Evolutionary conservation across 139 green algal species (phyloP), one percentile per base, ranked within the genome.

Genomic region (Tetradesmus lagerheimii): DNA sequence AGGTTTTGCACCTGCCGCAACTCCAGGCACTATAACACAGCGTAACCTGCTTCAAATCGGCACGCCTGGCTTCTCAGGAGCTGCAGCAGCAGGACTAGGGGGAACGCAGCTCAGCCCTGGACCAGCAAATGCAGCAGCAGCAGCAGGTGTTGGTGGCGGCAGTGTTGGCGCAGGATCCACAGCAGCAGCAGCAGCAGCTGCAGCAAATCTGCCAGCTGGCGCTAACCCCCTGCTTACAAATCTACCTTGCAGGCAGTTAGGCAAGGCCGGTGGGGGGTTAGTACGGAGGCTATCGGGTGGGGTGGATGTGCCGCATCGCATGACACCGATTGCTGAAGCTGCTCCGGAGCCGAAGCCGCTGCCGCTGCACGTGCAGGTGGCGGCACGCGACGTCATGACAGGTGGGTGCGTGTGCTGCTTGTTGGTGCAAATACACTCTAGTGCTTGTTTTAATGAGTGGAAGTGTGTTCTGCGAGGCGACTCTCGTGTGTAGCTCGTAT

Each of bases 281-380:
- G n/a, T 38, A n/a, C 31, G 85, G 41, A 23, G 71, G 85, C 47
- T 88, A 38, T 88, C 83, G 29, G 83, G 83, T 37, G 87, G 79
- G 9, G 2, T 37, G 12, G 78, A 91, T 20, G 1, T 81, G 53
- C 87, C 87, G 37, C 87, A 91, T 38, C 37, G 78, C 18, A 79
- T 91, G 57, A 91, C 87, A 38, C 53, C 87, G 5, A 80, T 91
- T 37, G 87, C 87, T 34, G 87, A 91, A 47, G 83, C 62, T 23
- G 83, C 29, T 15, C 34, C 62, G 14, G 83, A 62, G 64, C 62
- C 81, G 1, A 71, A 71, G 53, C 47, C 45, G 45, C n/a, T 87
- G 53, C 81, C 81, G 83, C 62, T 77, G 37, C 83, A 88, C 53
- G 83, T 80, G 1, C 31, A 77, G 83, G 83, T 50, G 20, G 83